phyloP scores from a whole-genome alignment of 371 early-diverging fungal genomes.

The Apophysomyces trapeziformis region DNA sequence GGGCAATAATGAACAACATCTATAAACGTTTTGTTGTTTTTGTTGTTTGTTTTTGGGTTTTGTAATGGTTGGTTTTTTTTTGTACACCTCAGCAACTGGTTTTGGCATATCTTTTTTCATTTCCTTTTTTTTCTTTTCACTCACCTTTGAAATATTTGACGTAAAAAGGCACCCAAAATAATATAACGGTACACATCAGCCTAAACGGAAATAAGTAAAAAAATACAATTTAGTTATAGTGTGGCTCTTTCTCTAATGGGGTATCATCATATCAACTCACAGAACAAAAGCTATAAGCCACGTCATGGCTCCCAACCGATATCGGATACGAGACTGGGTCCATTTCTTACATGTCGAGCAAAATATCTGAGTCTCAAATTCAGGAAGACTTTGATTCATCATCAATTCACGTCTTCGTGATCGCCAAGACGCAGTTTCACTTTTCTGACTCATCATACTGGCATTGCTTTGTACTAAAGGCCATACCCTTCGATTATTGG shows the following conservation, averaged over 20 bases:
- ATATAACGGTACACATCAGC: slow-evolving; percentile 38
- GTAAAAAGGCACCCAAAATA: slow-evolving; percentile 51
- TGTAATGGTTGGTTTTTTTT: no score
- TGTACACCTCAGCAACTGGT: not conserved
- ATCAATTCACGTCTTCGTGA: slow-evolving; percentile 21
- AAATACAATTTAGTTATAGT: slow-evolving; percentile 9
- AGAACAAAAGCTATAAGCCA: slow-evolving; percentile 40
- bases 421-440: slow-evolving; percentile 23
- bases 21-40: slow-evolving; percentile 9
- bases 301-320: slow-evolving; percentile 39
- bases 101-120: not conserved
- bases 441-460: slow-evolving; percentile 1
- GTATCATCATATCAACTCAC: slow-evolving; percentile 23
- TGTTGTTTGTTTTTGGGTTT: no score
- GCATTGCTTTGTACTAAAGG: slow-evolving; percentile 8
- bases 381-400: slow-evolving; percentile 35
- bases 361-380: slow-evolving; percentile 42
- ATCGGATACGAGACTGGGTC: slow-evolving; percentile 40
- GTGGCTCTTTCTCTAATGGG: not conserved
- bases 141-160: slow-evolving; percentile 55
- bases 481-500: slow-evolving; percentile 11
- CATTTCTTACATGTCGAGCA: slow-evolving; percentile 44
- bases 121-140: not conserved
- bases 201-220: slow-evolving; percentile 21
- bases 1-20: slow-evolving; percentile 52